Conservation (phyloP, 164 flowering plant species). For the Pachysandra terminalis region DNA sequence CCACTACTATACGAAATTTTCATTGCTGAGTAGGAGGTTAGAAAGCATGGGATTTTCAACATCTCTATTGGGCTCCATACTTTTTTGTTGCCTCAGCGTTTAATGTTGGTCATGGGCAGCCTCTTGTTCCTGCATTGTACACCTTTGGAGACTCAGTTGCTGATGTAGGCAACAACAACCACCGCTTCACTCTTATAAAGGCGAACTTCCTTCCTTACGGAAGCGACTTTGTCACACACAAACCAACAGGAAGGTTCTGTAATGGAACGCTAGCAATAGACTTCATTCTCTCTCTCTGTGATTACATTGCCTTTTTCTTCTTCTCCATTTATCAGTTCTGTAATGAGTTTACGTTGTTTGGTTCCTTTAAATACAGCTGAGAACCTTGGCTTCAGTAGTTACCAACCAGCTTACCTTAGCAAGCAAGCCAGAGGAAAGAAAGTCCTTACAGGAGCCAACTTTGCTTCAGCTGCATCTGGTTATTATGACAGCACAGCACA, state of each 20-base stretch:
- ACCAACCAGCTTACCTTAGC: conserved; percentile 86
- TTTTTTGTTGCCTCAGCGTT: conserved; percentile 17
- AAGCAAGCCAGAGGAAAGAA: conserved; percentile 49
- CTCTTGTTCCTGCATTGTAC: no score
- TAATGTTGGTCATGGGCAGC: no score
- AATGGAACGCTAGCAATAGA: conserved; percentile 95
- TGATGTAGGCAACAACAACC: conserved; percentile 86
- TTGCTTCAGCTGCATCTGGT: conserved; percentile 91
- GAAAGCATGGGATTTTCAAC: no score
- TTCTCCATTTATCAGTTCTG: not conserved
- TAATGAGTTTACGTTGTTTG: not conserved
- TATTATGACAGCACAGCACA: conserved; percentile 62
- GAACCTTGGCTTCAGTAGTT: conserved; percentile 69
- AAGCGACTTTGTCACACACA: no score
- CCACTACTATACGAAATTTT: no score
- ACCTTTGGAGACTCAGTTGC: no score
- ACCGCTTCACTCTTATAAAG: conserved; percentile 55
- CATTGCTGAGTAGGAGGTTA: not conserved
- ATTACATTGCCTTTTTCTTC: not conserved
- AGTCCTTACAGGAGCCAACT: conserved; percentile 72
- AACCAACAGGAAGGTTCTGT: conserved; percentile 87
- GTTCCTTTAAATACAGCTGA: conserved; percentile 53
- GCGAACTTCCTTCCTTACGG: conserved; percentile 92
- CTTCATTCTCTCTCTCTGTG: conserved; percentile 33
- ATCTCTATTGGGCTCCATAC: conserved; percentile 12